Conservation (phyloP, 2,329 filamentous ascomycete genomes). For the Shiraia bambusicola region DNA sequence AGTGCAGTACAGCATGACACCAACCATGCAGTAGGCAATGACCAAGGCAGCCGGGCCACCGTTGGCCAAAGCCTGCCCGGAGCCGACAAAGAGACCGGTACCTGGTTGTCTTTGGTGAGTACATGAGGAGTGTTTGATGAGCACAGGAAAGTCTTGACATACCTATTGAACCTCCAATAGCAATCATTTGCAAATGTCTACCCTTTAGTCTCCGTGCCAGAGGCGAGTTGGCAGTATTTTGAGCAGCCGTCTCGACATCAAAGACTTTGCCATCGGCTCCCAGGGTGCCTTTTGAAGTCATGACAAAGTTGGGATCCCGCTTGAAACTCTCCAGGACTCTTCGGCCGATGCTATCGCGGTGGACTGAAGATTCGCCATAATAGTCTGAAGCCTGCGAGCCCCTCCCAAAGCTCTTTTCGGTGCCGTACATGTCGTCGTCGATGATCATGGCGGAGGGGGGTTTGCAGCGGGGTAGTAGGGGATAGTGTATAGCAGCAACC, state of each 20-base stretch:
- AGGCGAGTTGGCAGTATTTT: slow-evolving; percentile 69
- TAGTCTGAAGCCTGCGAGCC: slow-evolving; percentile 38
- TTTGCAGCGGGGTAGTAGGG: slow-evolving; percentile 3
- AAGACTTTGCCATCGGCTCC: slow-evolving; percentile 58
- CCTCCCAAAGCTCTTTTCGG: slow-evolving; percentile 44
- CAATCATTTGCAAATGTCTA: slow-evolving; percentile 91
- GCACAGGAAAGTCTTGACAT: slow-evolving; percentile 18
- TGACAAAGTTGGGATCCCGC: slow-evolving; percentile 44
- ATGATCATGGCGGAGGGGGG: slow-evolving; percentile 27
- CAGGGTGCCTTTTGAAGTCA: slow-evolving; percentile 50
- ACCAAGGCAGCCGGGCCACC: slow-evolving; percentile 43
- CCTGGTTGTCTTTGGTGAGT: slow-evolving; percentile 30
- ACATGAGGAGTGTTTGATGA: slow-evolving; percentile 4
- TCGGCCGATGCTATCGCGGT: slow-evolving; percentile 35
- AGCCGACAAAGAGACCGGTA: slow-evolving; percentile 79
- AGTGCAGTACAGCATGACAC: slow-evolving; percentile 86
- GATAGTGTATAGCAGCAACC: slow-evolving; percentile 20
- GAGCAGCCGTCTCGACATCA: slow-evolving; percentile 63
- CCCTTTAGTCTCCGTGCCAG: slow-evolving; percentile 62
- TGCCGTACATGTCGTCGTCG: slow-evolving; percentile 42
- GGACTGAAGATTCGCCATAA: slow-evolving; percentile 42
- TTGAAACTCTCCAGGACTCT: slow-evolving; percentile 50
- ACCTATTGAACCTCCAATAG: slow-evolving; percentile 83
- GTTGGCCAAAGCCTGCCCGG: slow-evolving; percentile 48
- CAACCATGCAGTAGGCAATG: slow-evolving; percentile 61